phyloP scores from a whole-genome alignment of 768 basidiomycete species.

The Lactifluus hygrophoroides region DNA sequence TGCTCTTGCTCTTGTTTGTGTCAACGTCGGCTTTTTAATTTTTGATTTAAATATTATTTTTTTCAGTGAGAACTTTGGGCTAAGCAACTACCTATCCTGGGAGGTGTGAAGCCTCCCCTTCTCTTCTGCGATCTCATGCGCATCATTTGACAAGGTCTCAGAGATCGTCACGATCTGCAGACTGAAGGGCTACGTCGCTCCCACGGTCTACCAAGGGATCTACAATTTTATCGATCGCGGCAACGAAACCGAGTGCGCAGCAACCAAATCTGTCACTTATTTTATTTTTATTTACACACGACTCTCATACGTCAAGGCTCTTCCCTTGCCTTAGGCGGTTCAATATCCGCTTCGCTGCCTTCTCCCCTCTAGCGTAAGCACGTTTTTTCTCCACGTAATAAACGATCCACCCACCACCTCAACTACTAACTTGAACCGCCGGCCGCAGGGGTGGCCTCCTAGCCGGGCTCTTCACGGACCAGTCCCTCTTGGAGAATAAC shows the following conservation, averaged over 20 bases:
- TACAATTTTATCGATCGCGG: constrained; percentile 23
- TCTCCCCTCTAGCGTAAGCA: constrained; percentile 26
- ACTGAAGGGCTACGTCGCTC: constrained; percentile 20
- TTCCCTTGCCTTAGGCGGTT: constrained; percentile 24
- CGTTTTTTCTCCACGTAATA: not conserved
- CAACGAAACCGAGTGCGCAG: constrained; percentile 22
- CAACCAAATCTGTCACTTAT: too few species aligned
- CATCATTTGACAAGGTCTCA: constrained; percentile 17
- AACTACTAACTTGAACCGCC: not conserved
- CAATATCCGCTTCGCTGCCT: constrained; percentile 27
- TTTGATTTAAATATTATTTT: not conserved
- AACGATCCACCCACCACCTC: not conserved
- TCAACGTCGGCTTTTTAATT: too few species aligned
- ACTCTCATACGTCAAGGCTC: constrained; percentile 5
- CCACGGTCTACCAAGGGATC: constrained; percentile 24
- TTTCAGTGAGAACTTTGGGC: constrained; percentile 18
- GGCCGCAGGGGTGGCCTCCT: constrained; percentile 22
- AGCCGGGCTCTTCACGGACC: constrained; percentile 18
- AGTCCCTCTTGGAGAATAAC: not conserved
- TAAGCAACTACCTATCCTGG: constrained; percentile 21
- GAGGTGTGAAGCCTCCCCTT: constrained; percentile 3
- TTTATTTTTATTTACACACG: too few species aligned
- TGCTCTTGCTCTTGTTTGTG: too few species aligned
- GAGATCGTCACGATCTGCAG: constrained; percentile 26
- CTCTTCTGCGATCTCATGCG: constrained; percentile 1